phyloP scores from a whole-genome alignment of 345 rosid species.

The Eutrema japonicum region DNA sequence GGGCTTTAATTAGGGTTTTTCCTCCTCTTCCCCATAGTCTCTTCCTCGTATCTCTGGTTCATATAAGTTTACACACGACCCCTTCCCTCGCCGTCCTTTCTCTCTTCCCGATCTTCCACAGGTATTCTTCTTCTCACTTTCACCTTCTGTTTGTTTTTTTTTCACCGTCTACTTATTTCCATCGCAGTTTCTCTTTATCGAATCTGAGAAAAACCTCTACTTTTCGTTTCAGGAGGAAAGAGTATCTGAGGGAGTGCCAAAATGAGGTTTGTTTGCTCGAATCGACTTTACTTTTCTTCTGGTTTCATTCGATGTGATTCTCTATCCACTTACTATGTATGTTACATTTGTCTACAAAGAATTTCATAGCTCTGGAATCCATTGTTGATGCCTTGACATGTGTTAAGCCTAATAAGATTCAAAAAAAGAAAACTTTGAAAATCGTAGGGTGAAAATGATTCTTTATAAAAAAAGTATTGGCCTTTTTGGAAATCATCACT shows the following conservation, averaged over 20 bases:
- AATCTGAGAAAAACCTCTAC: not conserved
- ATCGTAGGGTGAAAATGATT: not conserved
- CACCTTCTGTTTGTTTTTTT: not conserved
- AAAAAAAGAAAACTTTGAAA: not conserved
- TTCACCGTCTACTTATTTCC: not conserved
- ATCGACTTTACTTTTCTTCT: not conserved
- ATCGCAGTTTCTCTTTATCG: not conserved
- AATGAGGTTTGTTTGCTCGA: conserved; percentile 41
- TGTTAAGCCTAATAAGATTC: not conserved
- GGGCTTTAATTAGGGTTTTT: conserved; percentile 28
- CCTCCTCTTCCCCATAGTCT: not conserved
- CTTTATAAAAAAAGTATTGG: not conserved
- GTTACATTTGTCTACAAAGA: not conserved
- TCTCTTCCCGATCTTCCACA: conserved; percentile 19
- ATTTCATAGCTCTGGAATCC: not conserved
- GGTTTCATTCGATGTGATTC: not conserved
- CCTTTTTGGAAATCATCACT: not conserved
- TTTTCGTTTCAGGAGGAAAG: conserved; percentile 21
- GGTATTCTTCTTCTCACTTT: not conserved
- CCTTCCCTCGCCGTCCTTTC: not conserved
- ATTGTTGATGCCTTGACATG: not conserved
- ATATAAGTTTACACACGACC: not conserved
- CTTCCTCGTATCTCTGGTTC: not conserved
- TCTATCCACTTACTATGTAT: not conserved
- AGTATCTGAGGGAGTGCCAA: not conserved